These are phyloP conservation scores for Podosphaera aphanis DNA, from an alignment of 2,329 filamentous ascomycete species.

Conservation along the genomic window DNA sequence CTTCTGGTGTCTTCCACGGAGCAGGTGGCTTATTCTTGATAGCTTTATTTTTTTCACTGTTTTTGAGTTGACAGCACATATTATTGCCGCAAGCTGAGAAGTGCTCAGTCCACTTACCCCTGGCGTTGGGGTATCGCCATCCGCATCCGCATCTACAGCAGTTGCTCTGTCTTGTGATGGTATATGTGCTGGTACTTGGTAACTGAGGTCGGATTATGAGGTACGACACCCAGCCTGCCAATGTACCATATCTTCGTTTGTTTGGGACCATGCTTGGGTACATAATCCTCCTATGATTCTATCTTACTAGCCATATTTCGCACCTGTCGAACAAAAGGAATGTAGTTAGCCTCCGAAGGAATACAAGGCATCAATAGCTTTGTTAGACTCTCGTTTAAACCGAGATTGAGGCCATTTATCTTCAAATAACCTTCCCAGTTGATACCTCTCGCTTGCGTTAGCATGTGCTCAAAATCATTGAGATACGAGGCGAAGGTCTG, in stretches of 20 bases:
- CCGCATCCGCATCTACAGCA: not conserved
- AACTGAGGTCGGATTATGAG: not conserved
- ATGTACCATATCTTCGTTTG: not conserved
- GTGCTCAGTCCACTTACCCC: not conserved
- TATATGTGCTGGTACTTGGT: not conserved
- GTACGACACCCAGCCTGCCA: not conserved
- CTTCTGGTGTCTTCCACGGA: not conserved
- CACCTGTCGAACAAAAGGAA: not conserved
- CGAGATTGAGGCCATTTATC: not conserved
- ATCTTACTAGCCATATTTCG: not conserved
- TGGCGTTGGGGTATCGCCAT: not conserved
- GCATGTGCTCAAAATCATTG: not conserved
- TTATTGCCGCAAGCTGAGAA: not conserved
- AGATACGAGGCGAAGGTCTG: not conserved
- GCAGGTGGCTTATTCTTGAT: not conserved
- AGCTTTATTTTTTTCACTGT: not conserved
- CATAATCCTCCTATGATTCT: not conserved
- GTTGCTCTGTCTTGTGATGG: not conserved
- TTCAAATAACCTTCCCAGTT: not conserved
- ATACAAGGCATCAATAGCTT: not conserved
- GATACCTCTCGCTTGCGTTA: not conserved
- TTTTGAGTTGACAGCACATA: not conserved
- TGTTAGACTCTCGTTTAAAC: not conserved
- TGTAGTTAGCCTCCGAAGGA: not conserved
- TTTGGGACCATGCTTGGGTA: not conserved